Base-by-base conservation (phyloP, 176 grass and related monocot genomes). In the Hyparrhenia diplandra region DNA sequence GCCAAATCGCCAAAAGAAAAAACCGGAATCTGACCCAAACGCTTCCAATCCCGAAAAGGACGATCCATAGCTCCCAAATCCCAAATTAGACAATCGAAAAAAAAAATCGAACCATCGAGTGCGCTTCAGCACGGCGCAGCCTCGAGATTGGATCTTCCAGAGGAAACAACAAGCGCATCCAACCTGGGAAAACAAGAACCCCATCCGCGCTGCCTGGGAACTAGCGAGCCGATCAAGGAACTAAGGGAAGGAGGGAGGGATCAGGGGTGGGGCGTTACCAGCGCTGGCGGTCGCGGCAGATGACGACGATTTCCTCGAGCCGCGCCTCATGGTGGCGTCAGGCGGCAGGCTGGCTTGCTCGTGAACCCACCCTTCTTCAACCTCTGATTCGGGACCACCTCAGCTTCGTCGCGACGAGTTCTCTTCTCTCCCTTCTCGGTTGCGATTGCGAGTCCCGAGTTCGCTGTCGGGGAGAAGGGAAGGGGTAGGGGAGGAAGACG, bases 251-350 rank as follows among this genome's bases (percentile, higher is more conserved):
- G 29, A 6, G n/a, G 31, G 24, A 73, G 82, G 71, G 78, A 73
- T 76, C 71, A 63, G 37, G 35, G 35, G 35, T 6, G 65, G 47
- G 67, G 45, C 46, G 20, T 82, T 90, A 90, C 88, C 88, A 43
- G 88, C 79, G 68, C 67, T 40, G 59, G 83, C 74, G 37, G 73
- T 16, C 21, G 83, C 64, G 37, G 88, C 49, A 68, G 88, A 67
- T 10, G 88, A 86, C 57, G 80, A 82, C 24, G 84, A 69, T 75
- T 90, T 90, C 88, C 62, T 90, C 40, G 84, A 83, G 74, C 74
- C 82, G 59, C 84, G 84, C 88, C 88, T 90, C 88, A 90, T 90
- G 74, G 62, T 78, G 61, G 31, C 32, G 2, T 37, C 31, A 32
- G 31, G 31, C 31, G 31, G 31, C 39, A 14, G 47, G 62, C 21